Base-by-base conservation (phyloP, 2,329 filamentous ascomycete species). In the Curvularia verruculosa region DNA sequence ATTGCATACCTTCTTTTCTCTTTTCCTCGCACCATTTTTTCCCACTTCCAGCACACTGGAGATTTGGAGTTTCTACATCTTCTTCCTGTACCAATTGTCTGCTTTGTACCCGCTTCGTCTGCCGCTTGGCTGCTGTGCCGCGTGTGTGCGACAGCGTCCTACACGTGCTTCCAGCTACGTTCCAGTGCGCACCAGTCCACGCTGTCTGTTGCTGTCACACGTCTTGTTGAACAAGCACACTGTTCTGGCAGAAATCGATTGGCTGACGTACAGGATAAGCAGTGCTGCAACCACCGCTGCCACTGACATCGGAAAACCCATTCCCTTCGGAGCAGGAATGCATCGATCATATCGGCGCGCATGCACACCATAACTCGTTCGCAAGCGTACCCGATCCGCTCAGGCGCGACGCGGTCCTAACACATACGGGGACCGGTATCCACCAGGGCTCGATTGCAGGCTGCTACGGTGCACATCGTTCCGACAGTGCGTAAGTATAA, bases 401-500 rank as follows among this genome's bases (percentile, higher is more conserved):
- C 70, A 80, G 82, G 67, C 82, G 82, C 76, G 81, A 83, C 72
- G 78, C 77, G 67, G 70, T 75, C 58, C 75, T 84, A 67, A 75
- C 76, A 64, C 78, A 82, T 66, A 77, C 79, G 69, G 68, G 79
- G 54, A 70, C 75, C 54, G 75, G 77, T 66, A 75, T 79, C 50
- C 78, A 79, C 56, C 79, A 82, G 68, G 77, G 74, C 69, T 81
- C 80, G 74, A 78, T 78, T 72, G 70, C 80, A 62, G 62, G 66
- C 77, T 79, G 81, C 77, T 84, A 82, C 78, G 78, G 79, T 70
- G 68, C 81, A 75, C 79, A 79, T 73, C 81, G 80, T 76, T 76
- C 81, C 79, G 82, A 85, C 74, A 75, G 79, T 75, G 79, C 78
- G 83, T 85, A 83, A 81, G 83, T 85, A 70, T 59, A 54, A 6